Evolutionary conservation across 768 basidiomycete genomes (phyloP).

Genomic region (Tricholoma terreum): DNA sequence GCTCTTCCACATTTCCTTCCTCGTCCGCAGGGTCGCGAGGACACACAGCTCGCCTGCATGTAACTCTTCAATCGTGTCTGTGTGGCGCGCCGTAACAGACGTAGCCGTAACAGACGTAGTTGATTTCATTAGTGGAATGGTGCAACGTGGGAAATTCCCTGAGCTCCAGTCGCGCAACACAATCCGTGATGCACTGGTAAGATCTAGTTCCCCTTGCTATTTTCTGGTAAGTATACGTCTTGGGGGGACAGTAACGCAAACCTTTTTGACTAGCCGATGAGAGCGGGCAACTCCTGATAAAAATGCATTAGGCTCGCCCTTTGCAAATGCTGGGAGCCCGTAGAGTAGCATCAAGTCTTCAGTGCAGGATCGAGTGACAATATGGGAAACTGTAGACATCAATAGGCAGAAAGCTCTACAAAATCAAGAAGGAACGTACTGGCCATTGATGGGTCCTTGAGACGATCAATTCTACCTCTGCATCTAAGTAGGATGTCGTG

Average conservation of each 20-base stretch:
- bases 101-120: constrained; percentile 9
- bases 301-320: constrained; percentile 69
- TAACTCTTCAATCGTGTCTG: constrained; percentile 23
- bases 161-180: constrained; percentile 84
- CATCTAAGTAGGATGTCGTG: constrained; percentile 78
- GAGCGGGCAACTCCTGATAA: constrained; percentile 74
- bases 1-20: constrained; percentile 67
- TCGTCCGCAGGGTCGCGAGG: constrained; percentile 43
- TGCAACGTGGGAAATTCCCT: constrained; percentile 72
- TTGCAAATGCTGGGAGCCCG: constrained; percentile 73
- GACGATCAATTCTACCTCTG: constrained; percentile 77
- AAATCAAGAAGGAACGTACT: constrained; percentile 41
- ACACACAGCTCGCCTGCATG: constrained; percentile 49
- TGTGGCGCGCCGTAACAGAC: constrained; percentile 4
- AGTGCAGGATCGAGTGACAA: constrained; percentile 62
- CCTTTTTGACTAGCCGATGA: constrained; percentile 76
- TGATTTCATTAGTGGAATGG: constrained; percentile 42
- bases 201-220: constrained; percentile 71
- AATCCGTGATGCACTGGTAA: constrained; percentile 70
- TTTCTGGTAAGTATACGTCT: constrained; percentile 4
- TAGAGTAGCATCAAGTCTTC: constrained; percentile 92
- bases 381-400: constrained; percentile 50
- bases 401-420: neutral
- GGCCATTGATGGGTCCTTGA: constrained; percentile 75
- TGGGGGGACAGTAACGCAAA: constrained; percentile 23